Conservation (phyloP, 805 yeast genomes). For the Saturnispora zaruensis region DNA sequence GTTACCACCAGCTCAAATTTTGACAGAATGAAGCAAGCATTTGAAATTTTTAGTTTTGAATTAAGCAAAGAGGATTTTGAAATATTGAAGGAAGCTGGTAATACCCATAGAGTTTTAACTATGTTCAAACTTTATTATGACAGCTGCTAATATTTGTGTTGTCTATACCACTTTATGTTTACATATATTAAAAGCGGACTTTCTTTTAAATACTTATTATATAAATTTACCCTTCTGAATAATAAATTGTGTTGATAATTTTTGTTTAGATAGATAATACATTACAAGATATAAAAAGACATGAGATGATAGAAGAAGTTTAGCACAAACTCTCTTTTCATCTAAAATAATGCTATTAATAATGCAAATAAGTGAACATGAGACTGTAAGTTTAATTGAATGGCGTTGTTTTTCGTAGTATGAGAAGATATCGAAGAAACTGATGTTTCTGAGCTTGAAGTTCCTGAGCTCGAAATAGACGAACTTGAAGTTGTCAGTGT, state of each 20-base stretch:
- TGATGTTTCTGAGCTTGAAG: not conserved
- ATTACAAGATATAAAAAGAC: not conserved
- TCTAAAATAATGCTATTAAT: slow-evolving; percentile 10
- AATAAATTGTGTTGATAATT: not conserved
- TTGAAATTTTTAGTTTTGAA: slow-evolving; percentile 47
- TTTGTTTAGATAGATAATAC: not conserved
- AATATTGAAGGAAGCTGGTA: slow-evolving; percentile 36
- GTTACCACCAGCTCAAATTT: slow-evolving; percentile 61
- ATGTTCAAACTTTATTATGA: slow-evolving; percentile 5
- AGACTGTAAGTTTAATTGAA: slow-evolving; percentile 6
- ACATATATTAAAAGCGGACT: no score
- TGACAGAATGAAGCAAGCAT: slow-evolving; percentile 48
- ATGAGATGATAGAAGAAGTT: not conserved
- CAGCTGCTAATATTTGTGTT: not conserved
- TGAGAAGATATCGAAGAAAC: slow-evolving; percentile 9
- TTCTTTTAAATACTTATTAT: no score
- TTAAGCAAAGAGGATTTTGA: slow-evolving; percentile 44
- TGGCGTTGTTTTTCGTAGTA: slow-evolving; percentile 8
- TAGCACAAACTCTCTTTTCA: not conserved
- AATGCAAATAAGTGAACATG: slow-evolving; percentile 2
- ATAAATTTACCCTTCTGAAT: no score
- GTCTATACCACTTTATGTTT: not conserved
- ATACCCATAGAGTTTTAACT: slow-evolving; percentile 11
- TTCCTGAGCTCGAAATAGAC: not conserved
- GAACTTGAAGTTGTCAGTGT: not conserved